Base-by-base conservation (phyloP, 331 rosid species). In the Stylosanthes scabra region DNA sequence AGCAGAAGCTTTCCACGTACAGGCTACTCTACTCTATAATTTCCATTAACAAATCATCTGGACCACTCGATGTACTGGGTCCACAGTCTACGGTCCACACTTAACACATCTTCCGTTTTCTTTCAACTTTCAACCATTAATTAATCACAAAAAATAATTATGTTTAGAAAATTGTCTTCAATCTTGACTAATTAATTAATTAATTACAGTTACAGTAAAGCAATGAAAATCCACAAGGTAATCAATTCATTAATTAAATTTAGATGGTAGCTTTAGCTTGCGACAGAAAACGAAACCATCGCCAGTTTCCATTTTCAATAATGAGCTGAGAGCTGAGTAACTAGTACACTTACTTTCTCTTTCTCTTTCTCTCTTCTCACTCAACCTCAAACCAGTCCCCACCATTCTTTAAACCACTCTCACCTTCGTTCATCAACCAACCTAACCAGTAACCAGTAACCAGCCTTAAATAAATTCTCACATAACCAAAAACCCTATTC, bases 381-480 rank as follows among this genome's bases (percentile, higher is more conserved):
- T 31, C 37, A 31, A 31, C 37, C 37, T 31, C 37, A 31, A 31
- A 3, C 37, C 57, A 51, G 57, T 51, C 57, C 57, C 57, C 57
- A 51, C 57, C 57, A 14, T 14, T 51, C 57, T 51, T 50, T 5
- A 51, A 49, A 51, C 27, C 57, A 51, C 57, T 14, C 57, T 5
- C 52, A 44, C 55, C 10, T 7, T 14, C 57, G 3, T 51, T 51
- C 57, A 51, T 51, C 57, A 51, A 51, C 57, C 55, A 49, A 51
- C 57, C 57, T 51, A 51, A 51, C 57, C 57, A 51, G 5, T 20
- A 20, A 20, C 25, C 25, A 20, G 25, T 20, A 20, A 20, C 57
- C 57, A 51, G 6, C 57, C 57, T 51, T 51, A 51, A 51, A 51
- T 51, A 51, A 51, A 51, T 51, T 51, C 57, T 51, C 57, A 51